Evolutionary conservation across 2,329 filamentous ascomycete genomes (phyloP).

Genomic region (Dothideomycetes sp.): DNA sequence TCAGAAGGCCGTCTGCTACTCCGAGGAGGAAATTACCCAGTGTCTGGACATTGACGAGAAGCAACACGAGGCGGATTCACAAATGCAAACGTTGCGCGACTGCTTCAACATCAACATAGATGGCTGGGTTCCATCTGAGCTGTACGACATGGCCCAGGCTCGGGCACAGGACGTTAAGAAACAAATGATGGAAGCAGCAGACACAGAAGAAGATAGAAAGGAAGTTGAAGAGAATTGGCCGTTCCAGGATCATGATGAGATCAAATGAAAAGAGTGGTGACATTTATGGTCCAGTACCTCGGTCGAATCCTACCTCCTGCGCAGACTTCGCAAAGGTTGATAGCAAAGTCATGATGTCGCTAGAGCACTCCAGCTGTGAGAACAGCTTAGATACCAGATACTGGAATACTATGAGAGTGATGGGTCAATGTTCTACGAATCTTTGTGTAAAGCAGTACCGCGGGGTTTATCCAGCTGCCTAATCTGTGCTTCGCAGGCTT

Average conservation of each 20-base stretch:
- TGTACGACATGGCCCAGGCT: conserved; percentile 18
- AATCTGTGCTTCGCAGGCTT: no score
- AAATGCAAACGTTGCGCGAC: conserved; percentile 19
- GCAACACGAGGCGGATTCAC: conserved; percentile 21
- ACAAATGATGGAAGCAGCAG: conserved; percentile 15
- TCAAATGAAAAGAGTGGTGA: conserved; percentile 2
- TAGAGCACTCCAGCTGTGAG: no score
- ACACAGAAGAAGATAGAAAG: conserved; percentile 4
- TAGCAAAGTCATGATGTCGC: no score
- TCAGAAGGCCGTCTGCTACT: conserved; percentile 13
- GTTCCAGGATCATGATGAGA: conserved; percentile 2
- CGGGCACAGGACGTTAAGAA: conserved; percentile 20
- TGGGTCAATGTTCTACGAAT: no score
- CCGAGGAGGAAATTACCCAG: conserved; percentile 16
- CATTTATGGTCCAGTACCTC: no score
- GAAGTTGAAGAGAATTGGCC: conserved; percentile 7
- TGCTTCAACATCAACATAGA: conserved; percentile 17
- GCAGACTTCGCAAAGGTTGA: no score
- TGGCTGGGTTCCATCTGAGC: conserved; percentile 20
- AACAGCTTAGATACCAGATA: no score
- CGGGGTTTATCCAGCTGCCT: no score
- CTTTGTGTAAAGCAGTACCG: no score
- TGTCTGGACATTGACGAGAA: conserved; percentile 17
- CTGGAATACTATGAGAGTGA: no score
- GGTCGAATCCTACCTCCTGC: no score